A percentile compares a stretch with the other conserved stretches of the same genome.
phyloP scores from a whole-genome alignment of 805 yeast genomes.

The Candida corydali region DNA sequence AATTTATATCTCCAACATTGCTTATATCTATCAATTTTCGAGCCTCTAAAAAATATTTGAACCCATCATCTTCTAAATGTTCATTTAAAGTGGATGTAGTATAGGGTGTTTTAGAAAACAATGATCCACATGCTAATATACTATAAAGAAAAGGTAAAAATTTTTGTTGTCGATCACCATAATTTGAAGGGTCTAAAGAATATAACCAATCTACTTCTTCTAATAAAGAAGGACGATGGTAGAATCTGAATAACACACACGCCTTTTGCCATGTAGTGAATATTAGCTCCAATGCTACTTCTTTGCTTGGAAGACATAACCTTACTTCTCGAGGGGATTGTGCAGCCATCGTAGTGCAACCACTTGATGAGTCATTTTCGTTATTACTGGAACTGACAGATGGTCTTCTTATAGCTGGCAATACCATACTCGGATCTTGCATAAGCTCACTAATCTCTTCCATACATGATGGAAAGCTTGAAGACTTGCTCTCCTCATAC shows the following conservation, averaged over 20 bases:
- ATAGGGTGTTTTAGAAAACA: constrained; percentile 51
- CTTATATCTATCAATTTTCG: constrained; percentile 75
- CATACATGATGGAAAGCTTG: constrained; percentile 11
- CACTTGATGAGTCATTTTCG: too few species aligned
- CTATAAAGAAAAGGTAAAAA: constrained; percentile 79
- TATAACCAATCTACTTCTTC: constrained; percentile 72
- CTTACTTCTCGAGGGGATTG: constrained; percentile 43
- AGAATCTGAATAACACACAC: constrained; percentile 79
- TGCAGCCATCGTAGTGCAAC: constrained; percentile 7
- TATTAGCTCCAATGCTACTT: constrained; percentile 65
- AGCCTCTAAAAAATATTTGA: constrained; percentile 75
- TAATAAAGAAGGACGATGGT: constrained; percentile 78
- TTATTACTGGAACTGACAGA: constrained; percentile 16
- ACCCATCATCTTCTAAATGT: constrained; percentile 68
- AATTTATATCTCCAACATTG: constrained; percentile 74
- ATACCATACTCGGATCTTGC: constrained; percentile 22
- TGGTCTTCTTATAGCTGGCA: constrained; percentile 13
- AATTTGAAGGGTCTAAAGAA: constrained; percentile 67
- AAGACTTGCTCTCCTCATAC: constrained; percentile 15
- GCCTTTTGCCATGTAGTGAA: constrained; percentile 81
- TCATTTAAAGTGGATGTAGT: constrained; percentile 22
- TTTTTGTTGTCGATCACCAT: constrained; percentile 67
- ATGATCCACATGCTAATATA: constrained; percentile 84
- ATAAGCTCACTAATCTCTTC: constrained; percentile 26
- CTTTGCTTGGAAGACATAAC: constrained; percentile 71